Conservation (phyloP, 2,329 filamentous ascomycete genomes). For the Aspergillus sp. region DNA sequence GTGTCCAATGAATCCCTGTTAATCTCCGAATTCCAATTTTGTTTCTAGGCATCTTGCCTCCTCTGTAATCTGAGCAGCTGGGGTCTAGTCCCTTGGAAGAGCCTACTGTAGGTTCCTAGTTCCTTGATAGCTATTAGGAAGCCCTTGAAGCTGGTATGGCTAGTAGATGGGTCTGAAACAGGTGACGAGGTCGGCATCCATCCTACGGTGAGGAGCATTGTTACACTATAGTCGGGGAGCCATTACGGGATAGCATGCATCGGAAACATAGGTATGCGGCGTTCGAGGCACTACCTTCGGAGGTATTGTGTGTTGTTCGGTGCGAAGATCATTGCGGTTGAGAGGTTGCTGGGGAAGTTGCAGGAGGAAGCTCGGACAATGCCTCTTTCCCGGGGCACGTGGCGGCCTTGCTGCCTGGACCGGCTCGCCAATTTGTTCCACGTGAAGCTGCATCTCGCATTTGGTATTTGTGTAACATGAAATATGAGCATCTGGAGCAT, state of each 20-base stretch:
- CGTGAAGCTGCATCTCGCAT: not conserved
- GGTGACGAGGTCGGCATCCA: not conserved
- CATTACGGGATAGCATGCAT: not conserved
- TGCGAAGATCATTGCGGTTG: not conserved
- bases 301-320: no score
- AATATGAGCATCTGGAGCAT: not conserved
- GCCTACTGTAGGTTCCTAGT: not conserved
- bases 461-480: not conserved
- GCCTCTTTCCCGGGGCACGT: not conserved
- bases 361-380: not conserved
- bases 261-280: no score
- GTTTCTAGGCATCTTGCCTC: not conserved
- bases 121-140: not conserved
- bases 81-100: not conserved
- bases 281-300: no score
- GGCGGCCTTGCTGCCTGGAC: not conserved
- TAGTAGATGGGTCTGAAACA: not conserved
- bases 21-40: not conserved
- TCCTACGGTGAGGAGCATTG: not conserved
- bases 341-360: not conserved
- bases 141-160: not conserved
- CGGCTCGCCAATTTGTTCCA: not conserved
- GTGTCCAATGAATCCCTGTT: not conserved
- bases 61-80: no score
- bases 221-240: not conserved